Evolutionary conservation across 495 filamentous ascomycete genomes (phyloP).

Genomic region (Penicillium bialowiezense): DNA sequence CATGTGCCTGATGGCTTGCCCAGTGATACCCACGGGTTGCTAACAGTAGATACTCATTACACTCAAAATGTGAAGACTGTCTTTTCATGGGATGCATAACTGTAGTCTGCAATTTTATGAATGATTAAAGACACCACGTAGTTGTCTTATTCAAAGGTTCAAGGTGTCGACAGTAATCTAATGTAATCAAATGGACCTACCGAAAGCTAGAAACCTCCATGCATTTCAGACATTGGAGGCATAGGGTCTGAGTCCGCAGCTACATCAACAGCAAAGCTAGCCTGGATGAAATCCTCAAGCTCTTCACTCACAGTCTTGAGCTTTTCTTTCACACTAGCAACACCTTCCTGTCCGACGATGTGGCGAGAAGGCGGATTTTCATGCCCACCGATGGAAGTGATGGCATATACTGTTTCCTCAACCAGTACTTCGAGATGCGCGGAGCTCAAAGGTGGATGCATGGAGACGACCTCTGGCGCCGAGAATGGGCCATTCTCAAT

Average conservation of each 20-base stretch:
- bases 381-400: constrained; percentile 88
- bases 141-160: too few relatives aligned
- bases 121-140: too few relatives aligned
- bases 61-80: too few relatives aligned
- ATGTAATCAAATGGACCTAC: too few relatives aligned
- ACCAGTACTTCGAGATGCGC: constrained; percentile 65
- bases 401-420: constrained; percentile 85
- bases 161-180: too few relatives aligned
- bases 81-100: too few relatives aligned
- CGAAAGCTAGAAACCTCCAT: constrained; percentile 2
- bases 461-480: constrained; percentile 56
- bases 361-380: constrained; percentile 94
- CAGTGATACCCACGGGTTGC: too few relatives aligned
- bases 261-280: constrained; percentile 81
- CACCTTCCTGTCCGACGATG: constrained; percentile 89
- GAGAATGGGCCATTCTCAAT: constrained; percentile 44
- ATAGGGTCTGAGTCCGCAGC: constrained; percentile 38
- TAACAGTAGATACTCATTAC: too few relatives aligned
- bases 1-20: background rate
- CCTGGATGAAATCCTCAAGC: constrained; percentile 91
- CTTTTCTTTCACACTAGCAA: constrained; percentile 89
- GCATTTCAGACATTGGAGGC: constrained; percentile 20
- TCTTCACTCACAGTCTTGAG: constrained; percentile 95
- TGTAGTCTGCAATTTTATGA: too few relatives aligned
- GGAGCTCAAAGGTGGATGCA: constrained; percentile 68